Evolutionary conservation across 2,329 filamentous ascomycete species (phyloP).

Genomic region (Plenodomus tracheiphilus): DNA sequence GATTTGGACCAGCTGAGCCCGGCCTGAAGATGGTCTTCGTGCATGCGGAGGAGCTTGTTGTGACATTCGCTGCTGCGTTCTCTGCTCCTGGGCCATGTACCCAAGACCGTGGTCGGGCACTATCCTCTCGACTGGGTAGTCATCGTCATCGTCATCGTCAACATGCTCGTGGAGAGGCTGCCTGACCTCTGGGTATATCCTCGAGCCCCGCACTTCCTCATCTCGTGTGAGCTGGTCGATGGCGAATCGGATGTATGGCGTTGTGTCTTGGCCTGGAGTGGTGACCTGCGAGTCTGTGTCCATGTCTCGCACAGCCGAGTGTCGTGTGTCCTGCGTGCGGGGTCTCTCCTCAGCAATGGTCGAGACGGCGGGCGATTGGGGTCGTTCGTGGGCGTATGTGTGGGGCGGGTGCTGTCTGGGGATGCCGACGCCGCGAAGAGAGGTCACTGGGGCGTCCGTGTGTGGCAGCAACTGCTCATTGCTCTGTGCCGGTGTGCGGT

Average conservation of each 20-base stretch:
- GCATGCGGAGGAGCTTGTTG: conserved; percentile 24
- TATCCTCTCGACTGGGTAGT: conserved; percentile 57
- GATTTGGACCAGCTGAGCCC: conserved; percentile 7
- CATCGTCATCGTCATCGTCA: conserved; percentile 30
- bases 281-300: conserved; percentile 41
- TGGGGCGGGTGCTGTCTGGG: conserved; percentile 31
- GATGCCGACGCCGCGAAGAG: conserved; percentile 37
- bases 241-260: conserved; percentile 86
- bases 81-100: conserved; percentile 41
- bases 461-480: conserved; percentile 42
- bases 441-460: conserved; percentile 35
- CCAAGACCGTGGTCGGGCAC: conserved; percentile 47
- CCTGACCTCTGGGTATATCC: conserved; percentile 49
- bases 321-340: conserved; percentile 27
- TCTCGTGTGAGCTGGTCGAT: conserved; percentile 82
- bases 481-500: conserved; percentile 39
- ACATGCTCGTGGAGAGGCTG: conserved; percentile 1
- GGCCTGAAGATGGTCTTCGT: conserved; percentile 10
- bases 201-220: conserved; percentile 63
- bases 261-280: conserved; percentile 76
- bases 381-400: conserved; percentile 18
- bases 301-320: conserved; percentile 28
- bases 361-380: conserved; percentile 33
- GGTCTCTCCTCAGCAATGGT: conserved; percentile 40
- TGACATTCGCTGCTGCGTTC: conserved; percentile 33